Evolutionary conservation across 257 asterid genomes (phyloP), one percentile per base, ranked within the genome.

Genomic region (Catharanthus roseus): DNA sequence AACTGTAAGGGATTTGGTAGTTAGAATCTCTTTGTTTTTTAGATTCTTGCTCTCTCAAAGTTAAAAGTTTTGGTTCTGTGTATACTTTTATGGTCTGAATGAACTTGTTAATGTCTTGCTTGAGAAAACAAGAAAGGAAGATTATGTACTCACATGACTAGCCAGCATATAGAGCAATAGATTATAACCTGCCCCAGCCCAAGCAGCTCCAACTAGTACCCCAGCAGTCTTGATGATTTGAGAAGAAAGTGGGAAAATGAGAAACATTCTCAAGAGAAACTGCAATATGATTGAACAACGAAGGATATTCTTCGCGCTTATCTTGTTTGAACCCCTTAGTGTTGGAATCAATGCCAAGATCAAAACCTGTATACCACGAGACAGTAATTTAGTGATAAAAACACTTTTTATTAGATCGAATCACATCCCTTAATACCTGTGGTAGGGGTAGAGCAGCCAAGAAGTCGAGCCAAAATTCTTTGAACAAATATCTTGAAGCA

Each of bases 121-220:
- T 24, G 2, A 3, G 39, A 53, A 16, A 19, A 41, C 10, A 3
- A 69, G 19, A 28, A 45, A 42, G 36, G 55, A 28, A 28, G 49
- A 16, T 36, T 34, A 7, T 16, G 45, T 21, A 80, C 90, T 85
- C 68, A 85, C 96, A 75, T 89, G 96, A 53, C 96, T 89, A 60
- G 93, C 96, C 51, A 89, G 82, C 93, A 89, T 81, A 56, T 81
- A 88, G 57, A 89, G 89, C 74, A 83, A 23, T 16, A 89, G 88
- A 78, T 89, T 89, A 55, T 81, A 87, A 33, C 87, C 93, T 18
- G 96, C 96, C 28, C 96, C 93, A 21, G 89, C 91, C 96, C 96
- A 89, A 0, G 91, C 88, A 58, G 90, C 88, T 78, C 89, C 93
- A 13, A 86, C 87, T 72, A 87, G 82, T 8, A 87, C 87, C 4